Evolutionary conservation across 1,284 basidiomycete genomes (phyloP).

Genomic region (Takashimella koratensis): DNA sequence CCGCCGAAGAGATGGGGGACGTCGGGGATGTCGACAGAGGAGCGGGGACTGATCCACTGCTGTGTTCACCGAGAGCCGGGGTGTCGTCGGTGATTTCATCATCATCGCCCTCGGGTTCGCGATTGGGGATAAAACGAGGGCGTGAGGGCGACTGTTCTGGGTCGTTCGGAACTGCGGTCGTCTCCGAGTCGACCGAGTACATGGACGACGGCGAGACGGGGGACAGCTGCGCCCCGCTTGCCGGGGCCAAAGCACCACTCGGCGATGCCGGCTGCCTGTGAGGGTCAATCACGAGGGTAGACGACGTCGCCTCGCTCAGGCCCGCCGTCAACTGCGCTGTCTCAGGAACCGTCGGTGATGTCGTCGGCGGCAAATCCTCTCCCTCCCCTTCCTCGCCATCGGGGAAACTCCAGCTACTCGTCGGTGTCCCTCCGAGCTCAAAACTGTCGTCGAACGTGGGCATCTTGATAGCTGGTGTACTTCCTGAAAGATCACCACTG

Average conservation of each 20-base stretch:
- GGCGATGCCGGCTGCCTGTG: not conserved
- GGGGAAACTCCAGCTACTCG: conserved; percentile 33
- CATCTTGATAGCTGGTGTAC: conserved; percentile 2
- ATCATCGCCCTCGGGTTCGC: too few species aligned
- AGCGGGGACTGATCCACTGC: too few species aligned
- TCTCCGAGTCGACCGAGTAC: not conserved
- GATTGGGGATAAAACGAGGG: too few species aligned
- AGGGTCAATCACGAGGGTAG: conserved; percentile 2
- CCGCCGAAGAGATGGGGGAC: conserved; percentile 5
- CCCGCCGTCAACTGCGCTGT: not conserved
- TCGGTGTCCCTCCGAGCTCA: conserved; percentile 16
- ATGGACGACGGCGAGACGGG: not conserved
- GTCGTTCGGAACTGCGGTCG: not conserved
- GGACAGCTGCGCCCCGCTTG: not conserved
- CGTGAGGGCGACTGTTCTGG: not conserved
- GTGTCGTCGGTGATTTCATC: too few species aligned
- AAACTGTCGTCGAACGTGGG: conserved; percentile 5
- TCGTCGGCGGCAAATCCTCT: conserved; percentile 39
- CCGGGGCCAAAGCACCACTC: not conserved
- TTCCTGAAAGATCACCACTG: not conserved
- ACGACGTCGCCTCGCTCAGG: conserved; percentile 2
- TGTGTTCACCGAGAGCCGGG: too few species aligned
- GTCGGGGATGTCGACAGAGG: conserved; percentile 9
- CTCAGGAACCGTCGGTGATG: conserved; percentile 17
- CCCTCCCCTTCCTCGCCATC: conserved; percentile 36